phyloP scores from a whole-genome alignment of 371 early-diverging fungal species.

The Circinella umbellata region DNA sequence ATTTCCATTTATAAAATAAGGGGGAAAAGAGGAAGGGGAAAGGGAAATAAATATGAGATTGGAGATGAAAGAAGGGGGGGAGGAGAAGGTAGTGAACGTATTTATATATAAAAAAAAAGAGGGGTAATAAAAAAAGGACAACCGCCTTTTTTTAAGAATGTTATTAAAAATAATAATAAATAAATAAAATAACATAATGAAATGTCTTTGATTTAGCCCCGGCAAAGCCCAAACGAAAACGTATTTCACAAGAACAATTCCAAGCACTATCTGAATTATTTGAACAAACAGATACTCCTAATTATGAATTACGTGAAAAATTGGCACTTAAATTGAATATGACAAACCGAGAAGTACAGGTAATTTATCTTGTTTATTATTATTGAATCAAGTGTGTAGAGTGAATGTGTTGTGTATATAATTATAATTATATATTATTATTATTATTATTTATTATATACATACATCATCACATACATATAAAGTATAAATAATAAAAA shows the following conservation, averaged over 20 bases:
- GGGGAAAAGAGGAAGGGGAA: neutral
- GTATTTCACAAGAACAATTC: conserved; percentile 77
- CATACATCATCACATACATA: neutral
- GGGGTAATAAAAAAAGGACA: neutral
- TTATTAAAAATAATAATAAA: neutral
- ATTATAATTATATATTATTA: neutral
- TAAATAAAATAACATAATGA: neutral
- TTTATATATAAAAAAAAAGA: neutral
- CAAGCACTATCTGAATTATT: conserved; percentile 69
- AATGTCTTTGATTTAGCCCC: conserved; percentile 7
- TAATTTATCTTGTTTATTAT: conserved; percentile 19
- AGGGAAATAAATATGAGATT: neutral
- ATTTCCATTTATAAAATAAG: neutral
- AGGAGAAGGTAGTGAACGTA: no score
- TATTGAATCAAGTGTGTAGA: no score
- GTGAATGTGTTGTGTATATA: no score
- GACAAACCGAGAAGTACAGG: conserved; percentile 95
- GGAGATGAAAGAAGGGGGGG: no score
- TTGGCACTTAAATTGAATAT: conserved; percentile 86
- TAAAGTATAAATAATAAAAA: conserved; percentile 4
- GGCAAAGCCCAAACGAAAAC: conserved; percentile 71
- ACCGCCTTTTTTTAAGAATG: neutral
- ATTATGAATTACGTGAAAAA: conserved; percentile 81
- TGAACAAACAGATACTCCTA: conserved; percentile 85
- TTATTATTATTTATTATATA: neutral